Percentiles rank a stretch among this genome's conserved stretches.
Conservation (phyloP, 2,329 filamentous ascomycete species). For the Mycosphaerella arachidis region DNA sequence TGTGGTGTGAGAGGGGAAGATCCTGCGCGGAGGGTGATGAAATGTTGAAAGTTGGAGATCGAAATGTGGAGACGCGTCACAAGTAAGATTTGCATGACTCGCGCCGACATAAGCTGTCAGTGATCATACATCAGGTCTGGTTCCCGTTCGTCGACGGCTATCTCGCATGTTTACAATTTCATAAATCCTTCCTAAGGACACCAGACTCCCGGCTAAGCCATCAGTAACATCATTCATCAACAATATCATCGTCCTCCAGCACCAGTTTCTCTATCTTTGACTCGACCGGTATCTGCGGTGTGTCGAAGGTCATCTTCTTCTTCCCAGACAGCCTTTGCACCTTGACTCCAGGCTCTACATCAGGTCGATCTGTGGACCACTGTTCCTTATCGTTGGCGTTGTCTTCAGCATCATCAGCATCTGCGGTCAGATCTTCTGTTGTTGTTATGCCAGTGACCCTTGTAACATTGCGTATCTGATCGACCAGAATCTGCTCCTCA, state of each 20-base stretch:
- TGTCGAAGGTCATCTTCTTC: conserved; percentile 14
- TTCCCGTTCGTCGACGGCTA: neutral
- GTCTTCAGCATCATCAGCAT: conserved; percentile 11
- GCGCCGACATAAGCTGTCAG: neutral
- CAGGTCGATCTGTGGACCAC: conserved; percentile 43
- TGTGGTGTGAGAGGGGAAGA: neutral
- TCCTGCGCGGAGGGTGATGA: too few relatives aligned
- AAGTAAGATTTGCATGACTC: neutral
- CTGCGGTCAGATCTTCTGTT: conserved; percentile 30
- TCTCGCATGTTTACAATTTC: neutral
- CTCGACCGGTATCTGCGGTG: conserved; percentile 23
- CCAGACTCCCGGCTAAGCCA: conserved; percentile 13
- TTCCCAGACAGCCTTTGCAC: conserved; percentile 11
- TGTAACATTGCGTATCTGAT: conserved; percentile 55
- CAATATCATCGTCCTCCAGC: conserved; percentile 47
- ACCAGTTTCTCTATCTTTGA: conserved; percentile 36
- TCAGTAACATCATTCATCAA: conserved; percentile 33
- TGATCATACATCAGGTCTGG: neutral
- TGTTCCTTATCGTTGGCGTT: conserved; percentile 27
- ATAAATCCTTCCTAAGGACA: neutral
- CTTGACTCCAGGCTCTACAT: conserved; percentile 14
- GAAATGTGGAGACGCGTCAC: neutral
- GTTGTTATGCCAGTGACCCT: conserved; percentile 55
- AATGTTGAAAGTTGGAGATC: neutral
- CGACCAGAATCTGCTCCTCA: conserved; percentile 41